Evolutionary conservation across 1,284 basidiomycete genomes (phyloP), one percentile per base, ranked within the genome.

Genomic region (Naganishia albida): DNA sequence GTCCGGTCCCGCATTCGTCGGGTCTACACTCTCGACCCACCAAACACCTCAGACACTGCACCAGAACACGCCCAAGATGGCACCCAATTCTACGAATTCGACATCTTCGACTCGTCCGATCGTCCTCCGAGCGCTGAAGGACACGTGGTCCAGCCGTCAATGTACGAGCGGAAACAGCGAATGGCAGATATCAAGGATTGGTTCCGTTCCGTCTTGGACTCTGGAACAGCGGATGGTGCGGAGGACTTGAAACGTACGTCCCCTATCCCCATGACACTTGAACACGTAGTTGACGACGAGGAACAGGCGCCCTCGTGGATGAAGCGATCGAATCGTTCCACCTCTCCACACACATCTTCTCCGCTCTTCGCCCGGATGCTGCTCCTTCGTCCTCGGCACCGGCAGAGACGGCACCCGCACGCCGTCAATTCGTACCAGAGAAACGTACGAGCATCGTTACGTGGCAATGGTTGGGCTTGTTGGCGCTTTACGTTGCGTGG

Each of bases 141-240:
- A 73, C 73, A 26, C 72, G 72, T 44, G 20, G 59, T n/a, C 28
- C 67, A 68, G 57, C 54, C 65, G 25, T 70, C 48, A 72, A 67
- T 28, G 68, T 71, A 53, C 85, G 85, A 6, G 87, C 88, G 72
- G 83, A 73, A 59, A 67, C 65, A 57, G 26, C 57, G 62, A 39
- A 65, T 64, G 30, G 59, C 68, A 34, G 63, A 55, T 34, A 63
- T 91, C 75, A 92, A 91, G 80, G 83, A 86, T 23, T 87, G 87
- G 86, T 91, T 87, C 76, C 83, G 87, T 57, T 82, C 82, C 20
- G 88, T 88, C 0, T 87, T 92, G 85, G 86, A 91, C 71, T 78
- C 78, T 42, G 88, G 73, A 53, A 86, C 83, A 28, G 76, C 75
- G 10, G 82, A 85, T 65, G 77, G 57, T 1, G 23, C 78, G 63